Conservation (phyloP, 805 yeast genomes). For the Metschnikowia peoriensis region DNA sequence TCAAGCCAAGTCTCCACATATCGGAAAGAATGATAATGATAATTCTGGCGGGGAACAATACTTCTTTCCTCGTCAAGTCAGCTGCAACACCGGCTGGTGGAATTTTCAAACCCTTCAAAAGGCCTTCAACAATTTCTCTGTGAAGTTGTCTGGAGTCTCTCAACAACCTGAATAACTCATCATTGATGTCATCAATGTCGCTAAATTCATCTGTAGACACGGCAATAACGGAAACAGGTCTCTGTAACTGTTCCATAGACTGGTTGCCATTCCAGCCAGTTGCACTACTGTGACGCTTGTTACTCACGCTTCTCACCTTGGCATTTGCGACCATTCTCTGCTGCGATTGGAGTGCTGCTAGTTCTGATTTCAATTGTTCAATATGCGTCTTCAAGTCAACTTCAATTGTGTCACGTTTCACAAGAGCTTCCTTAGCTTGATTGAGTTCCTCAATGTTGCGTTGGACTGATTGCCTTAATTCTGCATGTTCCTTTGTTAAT, state of each 20-base stretch:
- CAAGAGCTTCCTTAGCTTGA: slow-evolving; percentile 55
- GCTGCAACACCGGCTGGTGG: slow-evolving; percentile 86
- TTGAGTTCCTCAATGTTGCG: slow-evolving; percentile 61
- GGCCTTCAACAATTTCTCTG: slow-evolving; percentile 81
- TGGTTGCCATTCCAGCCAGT: slow-evolving; percentile 33
- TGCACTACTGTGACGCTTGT: slow-evolving; percentile 42
- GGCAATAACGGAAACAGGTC: slow-evolving; percentile 64
- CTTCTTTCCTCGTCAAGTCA: slow-evolving; percentile 82
- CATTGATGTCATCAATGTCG: slow-evolving; percentile 66
- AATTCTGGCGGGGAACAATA: slow-evolving; percentile 93
- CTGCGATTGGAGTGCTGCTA: slow-evolving; percentile 44
- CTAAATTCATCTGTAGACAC: slow-evolving; percentile 53
- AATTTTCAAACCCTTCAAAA: slow-evolving; percentile 78
- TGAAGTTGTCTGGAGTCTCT: slow-evolving; percentile 72
- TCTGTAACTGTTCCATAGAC: slow-evolving; percentile 39
- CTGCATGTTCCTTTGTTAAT: slow-evolving; percentile 58
- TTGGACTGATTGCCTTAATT: slow-evolving; percentile 61
- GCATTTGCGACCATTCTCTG: slow-evolving; percentile 35
- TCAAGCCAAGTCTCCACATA: slow-evolving; percentile 97
- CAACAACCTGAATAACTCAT: slow-evolving; percentile 66
- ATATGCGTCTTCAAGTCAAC: slow-evolving; percentile 64
- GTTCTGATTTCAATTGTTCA: slow-evolving; percentile 50
- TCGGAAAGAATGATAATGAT: slow-evolving; percentile 89
- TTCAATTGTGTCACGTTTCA: slow-evolving; percentile 61
- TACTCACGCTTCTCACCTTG: slow-evolving; percentile 32